Conservation (phyloP, 169 alveolate species). For the Plasmodium cynomolgi region DNA sequence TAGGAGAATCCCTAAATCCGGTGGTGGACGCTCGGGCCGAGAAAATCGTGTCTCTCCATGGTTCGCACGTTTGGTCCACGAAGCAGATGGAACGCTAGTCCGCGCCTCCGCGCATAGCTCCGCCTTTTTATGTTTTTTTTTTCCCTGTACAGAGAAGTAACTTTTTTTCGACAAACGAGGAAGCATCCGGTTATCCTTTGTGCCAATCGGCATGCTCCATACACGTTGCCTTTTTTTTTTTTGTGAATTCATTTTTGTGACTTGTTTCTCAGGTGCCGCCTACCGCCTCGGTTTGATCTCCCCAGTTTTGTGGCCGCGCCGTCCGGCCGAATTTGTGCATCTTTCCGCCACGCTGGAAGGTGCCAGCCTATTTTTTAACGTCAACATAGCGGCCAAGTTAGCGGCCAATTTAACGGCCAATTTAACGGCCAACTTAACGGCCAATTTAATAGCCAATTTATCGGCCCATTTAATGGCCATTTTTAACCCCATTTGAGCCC, state of each 20-base stretch:
- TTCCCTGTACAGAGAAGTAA: not conserved
- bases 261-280: not conserved
- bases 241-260: not conserved
- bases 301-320: not conserved
- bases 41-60: constrained; percentile 81
- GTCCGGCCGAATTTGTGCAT: no score
- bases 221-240: not conserved
- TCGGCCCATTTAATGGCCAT: no score
- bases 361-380: not conserved
- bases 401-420: no score
- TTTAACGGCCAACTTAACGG: not conserved
- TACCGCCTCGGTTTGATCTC: not conserved
- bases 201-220: not conserved
- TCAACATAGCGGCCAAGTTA: not conserved
- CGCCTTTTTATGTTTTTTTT: not conserved
- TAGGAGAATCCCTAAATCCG: constrained; percentile 73
- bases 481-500: not conserved
- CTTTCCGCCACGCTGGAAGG: not conserved
- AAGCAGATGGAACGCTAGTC: constrained; percentile 78
- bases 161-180: not conserved
- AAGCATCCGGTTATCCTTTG: not conserved
- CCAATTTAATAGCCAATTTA: no score
- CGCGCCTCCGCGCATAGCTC: not conserved
- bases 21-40: constrained; percentile 83
- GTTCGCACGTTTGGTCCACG: constrained; percentile 86